Base-by-base conservation (phyloP, 768 basidiomycete genomes). In the Gloeopeniophorella convolvens region DNA sequence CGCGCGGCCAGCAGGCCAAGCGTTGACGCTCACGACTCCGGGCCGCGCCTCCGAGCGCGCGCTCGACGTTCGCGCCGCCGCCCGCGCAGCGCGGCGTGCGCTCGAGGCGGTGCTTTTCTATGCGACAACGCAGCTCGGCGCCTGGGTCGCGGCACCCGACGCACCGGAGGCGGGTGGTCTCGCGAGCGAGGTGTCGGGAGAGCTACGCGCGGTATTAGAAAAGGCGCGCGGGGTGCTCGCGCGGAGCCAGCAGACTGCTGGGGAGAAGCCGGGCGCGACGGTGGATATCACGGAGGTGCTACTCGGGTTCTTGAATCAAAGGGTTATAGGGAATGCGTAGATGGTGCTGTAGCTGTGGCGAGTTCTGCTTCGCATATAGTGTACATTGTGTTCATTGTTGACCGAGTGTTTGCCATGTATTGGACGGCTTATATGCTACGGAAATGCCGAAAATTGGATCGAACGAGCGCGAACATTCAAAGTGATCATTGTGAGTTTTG, bases 161-260 rank as follows among this genome's bases (percentile, higher is more conserved):
- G 75, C 80, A 15, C 15, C 31, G 24, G 56, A 57, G 11, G 23
- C 28, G 15, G 59, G 54, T 3, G 58, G 85, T 0, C 82, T 89
- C 82, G 83, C 83, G 7, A 84, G 83, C 1, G 88, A 90, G 68
- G 80, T 89, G 76, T 81, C 79, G 33, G 73, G 74, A 1, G 89
- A 90, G 63, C 56, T 90, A 53, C 80, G 83, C 60, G 70, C 76
- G 4, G 63, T 89, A 59, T 49, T 90, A 65, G 77, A 66, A 51
- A 86, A 80, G 59, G 74, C 85, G 12, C 81, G 78, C 57, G 75
- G 80, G 0, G 65, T 87, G 30, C 66, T 90, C 21, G 72, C 68
- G 12, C 84, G 85, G 63, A 79, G 78, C 58, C 70, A 78, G 51
- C 63, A 64, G 15, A 65, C 78, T 35, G 55, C 77, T 48, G 76